Evolutionary conservation across 176 grass and related monocot species (phyloP).

Genomic region (Rhynchospora tenuis): DNA sequence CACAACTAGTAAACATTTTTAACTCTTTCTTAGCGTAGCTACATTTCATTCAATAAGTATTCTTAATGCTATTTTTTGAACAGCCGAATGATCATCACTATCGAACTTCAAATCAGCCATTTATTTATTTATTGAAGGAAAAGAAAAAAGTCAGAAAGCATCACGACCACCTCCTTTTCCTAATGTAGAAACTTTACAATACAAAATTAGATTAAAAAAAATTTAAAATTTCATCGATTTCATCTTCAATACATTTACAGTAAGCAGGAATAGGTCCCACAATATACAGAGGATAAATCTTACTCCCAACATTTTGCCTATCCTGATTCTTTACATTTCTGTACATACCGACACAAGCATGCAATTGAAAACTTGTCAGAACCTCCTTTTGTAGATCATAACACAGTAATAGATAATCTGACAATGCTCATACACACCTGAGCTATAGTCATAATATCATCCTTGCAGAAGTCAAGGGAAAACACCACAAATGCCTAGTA

Average conservation of each 20-base stretch:
- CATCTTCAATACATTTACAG: conserved; percentile 11
- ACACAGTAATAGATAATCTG: conserved; percentile 1
- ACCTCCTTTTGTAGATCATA: neutral
- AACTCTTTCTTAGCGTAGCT: neutral
- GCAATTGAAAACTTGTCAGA: conserved; percentile 15
- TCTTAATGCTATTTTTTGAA: neutral
- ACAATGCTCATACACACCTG: neutral
- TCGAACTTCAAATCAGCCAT: neutral
- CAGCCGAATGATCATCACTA: neutral
- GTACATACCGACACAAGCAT: conserved; percentile 6
- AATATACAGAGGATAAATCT: neutral
- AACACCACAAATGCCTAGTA: neutral
- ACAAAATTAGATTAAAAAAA: neutral
- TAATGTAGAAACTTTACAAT: neutral
- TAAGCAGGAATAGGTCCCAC: conserved; percentile 10
- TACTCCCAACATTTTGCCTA: conserved; percentile 3
- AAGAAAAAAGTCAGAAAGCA: neutral
- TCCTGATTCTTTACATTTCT: conserved; percentile 16
- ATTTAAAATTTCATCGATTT: neutral
- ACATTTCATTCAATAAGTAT: neutral
- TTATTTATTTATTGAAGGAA: neutral
- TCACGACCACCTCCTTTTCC: neutral
- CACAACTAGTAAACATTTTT: neutral
- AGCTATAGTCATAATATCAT: neutral
- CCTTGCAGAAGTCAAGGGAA: neutral